phyloP scores from a whole-genome alignment of 2,329 filamentous ascomycete genomes.

The Aspergillus alliaceus region DNA sequence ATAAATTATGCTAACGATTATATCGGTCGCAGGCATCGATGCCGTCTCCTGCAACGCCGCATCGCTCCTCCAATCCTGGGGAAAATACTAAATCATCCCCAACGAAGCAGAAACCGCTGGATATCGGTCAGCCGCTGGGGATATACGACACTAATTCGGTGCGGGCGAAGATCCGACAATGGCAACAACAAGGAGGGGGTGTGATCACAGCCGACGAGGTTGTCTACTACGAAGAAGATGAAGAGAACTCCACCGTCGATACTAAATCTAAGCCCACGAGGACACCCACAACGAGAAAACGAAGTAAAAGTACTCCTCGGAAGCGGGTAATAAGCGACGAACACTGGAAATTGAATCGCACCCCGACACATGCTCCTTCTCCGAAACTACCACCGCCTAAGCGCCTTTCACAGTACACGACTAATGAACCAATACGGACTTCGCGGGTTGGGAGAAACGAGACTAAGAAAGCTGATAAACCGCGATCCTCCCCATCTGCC shows the following conservation, averaged over 20 bases:
- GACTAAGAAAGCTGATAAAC: constrained; percentile 24
- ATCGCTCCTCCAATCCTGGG: constrained; percentile 46
- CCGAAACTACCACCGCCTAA: constrained; percentile 44
- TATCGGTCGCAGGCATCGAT: constrained; percentile 32
- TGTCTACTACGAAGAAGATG: constrained; percentile 59
- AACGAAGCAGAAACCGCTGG: constrained; percentile 57
- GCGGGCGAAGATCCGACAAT: constrained; percentile 75
- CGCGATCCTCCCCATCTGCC: constrained; percentile 22
- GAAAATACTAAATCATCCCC: constrained; percentile 56
- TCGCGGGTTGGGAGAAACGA: constrained; percentile 29
- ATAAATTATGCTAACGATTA: constrained; percentile 12
- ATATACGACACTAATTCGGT: constrained; percentile 65
- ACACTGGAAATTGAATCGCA: constrained; percentile 68
- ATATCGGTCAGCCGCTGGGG: constrained; percentile 55
- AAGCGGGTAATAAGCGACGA: constrained; percentile 93
- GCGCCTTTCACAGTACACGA: constrained; percentile 43
- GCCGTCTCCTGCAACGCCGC: constrained; percentile 41
- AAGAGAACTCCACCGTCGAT: constrained; percentile 27
- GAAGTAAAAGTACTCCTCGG: constrained; percentile 67
- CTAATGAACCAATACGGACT: constrained; percentile 28
- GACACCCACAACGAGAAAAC: constrained; percentile 33
- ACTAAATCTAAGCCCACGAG: constrained; percentile 23
- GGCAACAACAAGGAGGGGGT: constrained; percentile 76
- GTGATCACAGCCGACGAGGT: constrained; percentile 61
- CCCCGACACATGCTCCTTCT: constrained; percentile 42